Evolutionary conservation across 257 asterid genomes (phyloP), one percentile per base, ranked within the genome.

Genomic region (Fraxinus quadrangulata): DNA sequence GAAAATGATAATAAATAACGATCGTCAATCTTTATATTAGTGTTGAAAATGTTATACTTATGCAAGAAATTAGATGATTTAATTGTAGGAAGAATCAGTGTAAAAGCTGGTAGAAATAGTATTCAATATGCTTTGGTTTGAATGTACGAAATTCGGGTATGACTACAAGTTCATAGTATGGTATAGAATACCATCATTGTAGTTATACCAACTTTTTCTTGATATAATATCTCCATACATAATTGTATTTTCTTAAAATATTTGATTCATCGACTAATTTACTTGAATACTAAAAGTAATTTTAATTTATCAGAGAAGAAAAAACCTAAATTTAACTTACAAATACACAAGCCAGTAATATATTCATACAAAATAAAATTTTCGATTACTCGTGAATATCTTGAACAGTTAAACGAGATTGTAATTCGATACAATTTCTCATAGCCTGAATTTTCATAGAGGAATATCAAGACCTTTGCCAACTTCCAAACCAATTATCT

Each of bases 401-500:
- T 49, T 54, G n/a, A 54, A 54, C 5, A 1, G 23, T 54, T n/a
- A 19, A 7, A 54, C 9, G 65, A 17, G 9, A 19, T 54, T 56
- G 11, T 56, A 12, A 1, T 19, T 54, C 4, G 4, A 56, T 21
- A 56, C 66, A 56, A 17, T 56, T 23, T 7, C 3, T 37, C 23
- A 16, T 31, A 19, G 30, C 36, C 33, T n/a, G 51, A 24, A 65
- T 74, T 19, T 67, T 90, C 86, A 95, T 40, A 93, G 96, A 63
- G 99, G 98, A 80, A 95, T 67, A 83, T 95, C 94, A 45, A 95
- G 99, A 26, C 99, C 98, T 89, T 95, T 91, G 28, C 99, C 98
- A 45, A 95, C 67, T 0, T 95, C 98, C 73, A 93, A 87, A 3
- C 98, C 99, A 21, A 93, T 85, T 24, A 91, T 39, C 86, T 95